Evolutionary conservation across 2,329 filamentous ascomycete species (phyloP).

Genomic region (Dryadomyces quercus-mongolicae): DNA sequence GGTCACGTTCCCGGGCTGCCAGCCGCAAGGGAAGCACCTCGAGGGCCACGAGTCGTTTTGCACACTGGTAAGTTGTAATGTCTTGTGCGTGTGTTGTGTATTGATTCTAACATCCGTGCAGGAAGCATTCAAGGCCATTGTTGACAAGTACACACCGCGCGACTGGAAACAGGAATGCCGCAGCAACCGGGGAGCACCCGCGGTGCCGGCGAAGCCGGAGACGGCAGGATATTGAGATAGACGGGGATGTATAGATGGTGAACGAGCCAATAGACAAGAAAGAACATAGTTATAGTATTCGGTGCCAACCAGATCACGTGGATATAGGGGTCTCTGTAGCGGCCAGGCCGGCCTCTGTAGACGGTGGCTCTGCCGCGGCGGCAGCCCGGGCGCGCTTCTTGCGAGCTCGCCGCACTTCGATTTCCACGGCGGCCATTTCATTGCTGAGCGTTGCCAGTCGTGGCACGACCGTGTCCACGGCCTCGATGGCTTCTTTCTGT

Average conservation of each 20-base stretch:
- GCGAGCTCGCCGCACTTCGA: slow-evolving; percentile 50
- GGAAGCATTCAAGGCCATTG: slow-evolving; percentile 84
- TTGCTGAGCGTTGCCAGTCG: slow-evolving; percentile 42
- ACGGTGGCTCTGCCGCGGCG: neutral
- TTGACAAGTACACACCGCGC: slow-evolving; percentile 76
- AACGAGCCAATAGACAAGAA: neutral
- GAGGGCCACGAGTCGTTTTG: slow-evolving; percentile 82
- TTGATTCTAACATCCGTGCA: slow-evolving; percentile 18
- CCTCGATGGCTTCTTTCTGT: slow-evolving; percentile 43
- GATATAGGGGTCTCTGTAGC: too few species aligned
- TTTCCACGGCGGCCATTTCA: slow-evolving; percentile 54
- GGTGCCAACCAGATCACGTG: too few species aligned
- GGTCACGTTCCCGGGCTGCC: slow-evolving; percentile 74
- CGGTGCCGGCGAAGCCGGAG: slow-evolving; percentile 35
- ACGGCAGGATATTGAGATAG: slow-evolving; percentile 33
- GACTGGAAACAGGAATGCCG: slow-evolving; percentile 56
- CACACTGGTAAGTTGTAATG: slow-evolving; percentile 52
- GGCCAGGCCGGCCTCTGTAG: neutral
- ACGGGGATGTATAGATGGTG: neutral
- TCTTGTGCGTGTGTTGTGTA: neutral
- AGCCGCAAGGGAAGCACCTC: slow-evolving; percentile 64
- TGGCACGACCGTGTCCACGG: slow-evolving; percentile 46
- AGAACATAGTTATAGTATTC: neutral
- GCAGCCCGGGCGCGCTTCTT: slow-evolving; percentile 40
- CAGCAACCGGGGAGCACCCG: slow-evolving; percentile 28